Base-by-base conservation (phyloP, 1,284 basidiomycete species). In the Violaceomyces palustris region DNA sequence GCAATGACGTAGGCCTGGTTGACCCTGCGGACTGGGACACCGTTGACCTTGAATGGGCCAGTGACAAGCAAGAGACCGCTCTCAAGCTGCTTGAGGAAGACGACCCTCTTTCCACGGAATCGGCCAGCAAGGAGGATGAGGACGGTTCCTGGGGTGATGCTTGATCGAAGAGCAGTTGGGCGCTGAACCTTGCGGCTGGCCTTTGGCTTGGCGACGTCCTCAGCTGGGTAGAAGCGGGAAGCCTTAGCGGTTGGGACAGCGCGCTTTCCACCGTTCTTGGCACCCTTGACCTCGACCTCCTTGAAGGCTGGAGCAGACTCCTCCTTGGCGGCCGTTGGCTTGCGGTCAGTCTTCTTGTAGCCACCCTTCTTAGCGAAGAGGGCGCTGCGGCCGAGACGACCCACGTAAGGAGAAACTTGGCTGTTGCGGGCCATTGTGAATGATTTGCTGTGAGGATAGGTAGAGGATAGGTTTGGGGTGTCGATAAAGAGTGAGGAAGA, bases 1-100 rank as follows among this genome's bases (percentile, higher is more conserved):
- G 93, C 90, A 74, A 99, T 97, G 58, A 94, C 92, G 77, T 98
- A 99, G 48, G 94, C 91, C 81, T 97, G 93, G 81, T 93, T 94
- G 60, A 99, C 92, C 76, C 94, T 84, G 76, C 93, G 84, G 75
- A 99, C 81, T 68, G 94, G 94, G 34, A 99, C 94, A 77, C 94
- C 94, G 79, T 98, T 99, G 76, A 98, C 75, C 83, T 93, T 96
- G 84, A 84, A 97, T 46, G 94, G 94, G 53, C 94, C 94, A 39
- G 91, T 93, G 72, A 98, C 90, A 76, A 99, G 82, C 70, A 99
- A 79, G 68, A 98, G 79, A 58, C 93, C 93, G 62, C 87, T 89
- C 69, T 83, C 82, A 75, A 98, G 80, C 80, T 94, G 91, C 83
- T 96, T 96, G 78, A 99, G 80, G 79, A 92, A 94, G 47, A 99